Conservation (phyloP, 2,329 filamentous ascomycete genomes). For the Arthrobotrys iridis region DNA sequence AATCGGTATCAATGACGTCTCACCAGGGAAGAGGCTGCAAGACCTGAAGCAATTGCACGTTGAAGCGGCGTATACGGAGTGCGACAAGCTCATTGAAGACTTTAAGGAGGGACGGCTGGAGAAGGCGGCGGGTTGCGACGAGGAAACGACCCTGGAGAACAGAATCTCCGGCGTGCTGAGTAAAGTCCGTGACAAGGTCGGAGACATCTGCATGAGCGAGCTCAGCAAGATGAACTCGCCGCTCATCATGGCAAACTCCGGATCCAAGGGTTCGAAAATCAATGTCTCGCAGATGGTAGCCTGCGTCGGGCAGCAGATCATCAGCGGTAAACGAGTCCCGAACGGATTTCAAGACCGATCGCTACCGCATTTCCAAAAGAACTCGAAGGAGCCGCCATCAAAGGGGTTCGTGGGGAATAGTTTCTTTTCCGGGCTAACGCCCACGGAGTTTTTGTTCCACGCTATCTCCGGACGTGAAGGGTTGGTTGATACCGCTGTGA, state of each 20-base stretch:
- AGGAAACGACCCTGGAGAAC: constrained; percentile 91
- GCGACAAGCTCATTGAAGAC: constrained; percentile 81
- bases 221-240: constrained; percentile 92
- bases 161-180: constrained; percentile 89
- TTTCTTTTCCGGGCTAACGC: constrained; percentile 90
- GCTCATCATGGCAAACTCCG: constrained; percentile 95
- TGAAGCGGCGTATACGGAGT: constrained; percentile 78
- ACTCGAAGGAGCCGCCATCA: constrained; percentile 84
- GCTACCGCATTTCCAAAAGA: constrained; percentile 93
- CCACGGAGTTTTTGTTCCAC: constrained; percentile 96
- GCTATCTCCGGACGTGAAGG: constrained; percentile 98
- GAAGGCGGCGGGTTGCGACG: constrained; percentile 87
- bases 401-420: constrained; percentile 98
- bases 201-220: constrained; percentile 87
- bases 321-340: constrained; percentile 87
- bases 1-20: constrained; percentile 94
- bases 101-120: constrained; percentile 83
- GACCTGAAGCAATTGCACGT: constrained; percentile 80
- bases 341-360: constrained; percentile 97
- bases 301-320: constrained; percentile 97
- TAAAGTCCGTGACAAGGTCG: constrained; percentile 88
- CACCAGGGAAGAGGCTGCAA: constrained; percentile 77
- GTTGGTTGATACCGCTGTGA: constrained; percentile 97
- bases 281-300: constrained; percentile 99
- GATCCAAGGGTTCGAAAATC: constrained; percentile 95